phyloP scores from a whole-genome alignment of 257 asterid species.

The Cinchona pubescens region DNA sequence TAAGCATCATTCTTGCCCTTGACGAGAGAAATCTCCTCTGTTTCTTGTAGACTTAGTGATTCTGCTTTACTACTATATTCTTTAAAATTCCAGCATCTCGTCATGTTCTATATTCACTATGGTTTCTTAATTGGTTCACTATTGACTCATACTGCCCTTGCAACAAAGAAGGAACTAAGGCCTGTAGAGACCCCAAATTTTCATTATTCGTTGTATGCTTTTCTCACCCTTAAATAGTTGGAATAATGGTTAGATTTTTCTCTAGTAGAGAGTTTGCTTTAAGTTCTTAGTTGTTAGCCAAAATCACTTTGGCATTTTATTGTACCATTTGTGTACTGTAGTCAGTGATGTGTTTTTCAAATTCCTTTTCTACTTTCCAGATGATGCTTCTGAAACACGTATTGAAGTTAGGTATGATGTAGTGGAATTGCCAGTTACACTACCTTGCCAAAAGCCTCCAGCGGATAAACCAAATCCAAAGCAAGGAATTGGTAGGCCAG shows the following conservation, averaged over 20 bases:
- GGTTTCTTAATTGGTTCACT: not conserved
- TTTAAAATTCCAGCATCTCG: not conserved
- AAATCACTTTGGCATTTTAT: not conserved
- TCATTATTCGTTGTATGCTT: not conserved
- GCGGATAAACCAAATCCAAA: conserved; percentile 96
- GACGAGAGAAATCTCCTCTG: not conserved
- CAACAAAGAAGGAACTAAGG: not conserved
- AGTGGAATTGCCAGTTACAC: conserved; percentile 77
- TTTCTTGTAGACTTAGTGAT: not conserved
- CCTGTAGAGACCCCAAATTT: not conserved
- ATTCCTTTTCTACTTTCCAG: conserved; percentile 36
- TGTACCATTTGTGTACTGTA: not conserved
- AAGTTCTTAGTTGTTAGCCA: not conserved
- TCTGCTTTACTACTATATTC: conserved; percentile 1
- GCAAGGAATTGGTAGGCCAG: conserved; percentile 80
- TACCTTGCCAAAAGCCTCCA: conserved; percentile 86
- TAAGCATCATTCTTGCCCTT: conserved; percentile 29
- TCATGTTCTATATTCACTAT: not conserved
- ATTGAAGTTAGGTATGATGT: conserved; percentile 76
- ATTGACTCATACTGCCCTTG: not conserved
- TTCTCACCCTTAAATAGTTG: not conserved
- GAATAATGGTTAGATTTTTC: not conserved
- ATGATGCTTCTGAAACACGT: conserved; percentile 55
- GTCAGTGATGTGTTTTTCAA: not conserved
- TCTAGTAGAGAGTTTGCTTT: not conserved